phyloP scores from a whole-genome alignment of 805 yeast species.

The Starmerella khaoyaiensis region DNA sequence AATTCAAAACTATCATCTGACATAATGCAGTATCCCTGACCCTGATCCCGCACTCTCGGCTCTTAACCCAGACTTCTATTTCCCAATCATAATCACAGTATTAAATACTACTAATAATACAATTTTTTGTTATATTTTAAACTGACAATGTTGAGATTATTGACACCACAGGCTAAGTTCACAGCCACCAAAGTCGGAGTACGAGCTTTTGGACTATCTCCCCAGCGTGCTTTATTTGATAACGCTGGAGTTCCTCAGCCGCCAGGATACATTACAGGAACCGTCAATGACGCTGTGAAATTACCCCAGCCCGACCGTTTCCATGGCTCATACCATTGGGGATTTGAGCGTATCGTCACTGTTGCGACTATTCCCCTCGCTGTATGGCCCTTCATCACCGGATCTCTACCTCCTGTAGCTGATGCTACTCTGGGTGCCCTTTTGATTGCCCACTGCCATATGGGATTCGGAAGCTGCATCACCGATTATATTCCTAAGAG shows the following conservation, averaged over 20 bases:
- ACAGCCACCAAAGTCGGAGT: constrained; percentile 9
- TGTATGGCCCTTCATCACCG: constrained; percentile 62
- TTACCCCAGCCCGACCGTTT: constrained; percentile 48
- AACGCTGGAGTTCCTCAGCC: constrained; percentile 50
- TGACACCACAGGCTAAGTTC: constrained; percentile 11
- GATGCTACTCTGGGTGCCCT: constrained; percentile 61
- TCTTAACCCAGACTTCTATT: too few relatives aligned
- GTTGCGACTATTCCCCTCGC: constrained; percentile 64
- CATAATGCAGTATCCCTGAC: too few relatives aligned
- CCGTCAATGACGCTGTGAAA: constrained; percentile 76
- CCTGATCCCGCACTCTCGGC: too few relatives aligned
- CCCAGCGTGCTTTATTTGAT: constrained; percentile 20
- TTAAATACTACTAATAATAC: too few relatives aligned
- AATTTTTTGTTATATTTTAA: too few relatives aligned
- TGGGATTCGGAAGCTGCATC: constrained; percentile 84
- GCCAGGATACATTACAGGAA: constrained; percentile 83
- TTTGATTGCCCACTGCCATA: constrained; percentile 63
- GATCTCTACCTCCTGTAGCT: constrained; percentile 51
- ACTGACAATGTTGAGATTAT: constrained; percentile 14
- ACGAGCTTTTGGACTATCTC: constrained; percentile 12
- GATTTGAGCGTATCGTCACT: constrained; percentile 65
- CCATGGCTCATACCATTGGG: constrained; percentile 90
- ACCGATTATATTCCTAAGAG: constrained; percentile 84
- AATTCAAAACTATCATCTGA: too few relatives aligned
- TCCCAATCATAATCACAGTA: too few relatives aligned